Evolutionary conservation across 1,139 yeast species (phyloP).

Genomic region (Debaryomyces psychrophilus): DNA sequence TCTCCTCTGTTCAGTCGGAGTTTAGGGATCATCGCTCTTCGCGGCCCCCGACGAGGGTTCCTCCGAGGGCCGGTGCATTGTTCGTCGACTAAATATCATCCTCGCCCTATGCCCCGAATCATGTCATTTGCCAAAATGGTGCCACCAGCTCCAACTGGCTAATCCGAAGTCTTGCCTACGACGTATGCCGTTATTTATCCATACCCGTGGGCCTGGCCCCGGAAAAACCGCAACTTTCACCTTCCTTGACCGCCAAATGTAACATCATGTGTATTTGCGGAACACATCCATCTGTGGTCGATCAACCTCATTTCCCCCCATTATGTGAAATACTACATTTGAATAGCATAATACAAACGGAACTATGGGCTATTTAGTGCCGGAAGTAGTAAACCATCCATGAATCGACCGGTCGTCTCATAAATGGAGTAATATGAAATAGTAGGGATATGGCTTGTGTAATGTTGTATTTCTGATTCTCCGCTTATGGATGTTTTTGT

Average conservation of each 20-base stretch:
- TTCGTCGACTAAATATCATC: constrained; percentile 1
- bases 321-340: not conserved
- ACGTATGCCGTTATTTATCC: not conserved
- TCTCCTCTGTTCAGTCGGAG: not conserved
- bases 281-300: not conserved
- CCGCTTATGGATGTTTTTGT: constrained; percentile 4
- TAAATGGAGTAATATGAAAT: not conserved
- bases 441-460: not conserved
- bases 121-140: not conserved
- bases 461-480: constrained; percentile 7
- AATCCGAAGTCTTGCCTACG: not conserved
- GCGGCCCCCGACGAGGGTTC: not conserved
- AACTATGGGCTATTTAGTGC: not conserved
- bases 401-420: not conserved
- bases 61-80: not conserved
- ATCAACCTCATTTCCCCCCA: not conserved
- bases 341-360: not conserved
- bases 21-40: not conserved
- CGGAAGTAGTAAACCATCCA: not conserved
- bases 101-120: not conserved
- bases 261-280: not conserved
- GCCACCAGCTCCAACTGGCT: not conserved
- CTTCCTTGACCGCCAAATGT: not conserved
- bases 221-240: not conserved
- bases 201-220: not conserved